These are phyloP conservation scores for Tolypocladium album DNA, from an alignment of 2,329 filamentous ascomycete species.

Conservation along the genomic window DNA sequence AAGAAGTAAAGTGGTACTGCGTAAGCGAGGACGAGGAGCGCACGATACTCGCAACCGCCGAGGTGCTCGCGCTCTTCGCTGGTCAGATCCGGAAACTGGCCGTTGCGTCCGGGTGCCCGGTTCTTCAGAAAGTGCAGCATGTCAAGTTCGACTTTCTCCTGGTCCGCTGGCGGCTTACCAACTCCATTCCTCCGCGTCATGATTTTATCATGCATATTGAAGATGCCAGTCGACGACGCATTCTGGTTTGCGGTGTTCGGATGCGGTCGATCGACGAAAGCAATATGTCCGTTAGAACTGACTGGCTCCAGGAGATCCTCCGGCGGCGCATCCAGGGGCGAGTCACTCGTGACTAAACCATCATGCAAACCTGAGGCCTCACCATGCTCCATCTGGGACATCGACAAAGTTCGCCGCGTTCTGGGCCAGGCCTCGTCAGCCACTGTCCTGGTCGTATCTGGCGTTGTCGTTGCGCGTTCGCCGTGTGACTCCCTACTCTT, in stretches of 20 bases:
- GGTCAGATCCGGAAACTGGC: neutral
- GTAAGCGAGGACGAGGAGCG: neutral
- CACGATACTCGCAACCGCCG: neutral
- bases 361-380: neutral
- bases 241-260: neutral
- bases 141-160: neutral
- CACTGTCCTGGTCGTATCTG: neutral
- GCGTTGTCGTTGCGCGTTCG: neutral
- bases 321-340: neutral
- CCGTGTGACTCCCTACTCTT: neutral
- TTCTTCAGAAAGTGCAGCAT: neutral
- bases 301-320: neutral
- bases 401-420: neutral
- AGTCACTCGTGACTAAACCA: neutral
- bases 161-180: neutral
- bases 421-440: neutral
- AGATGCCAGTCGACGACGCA: neutral
- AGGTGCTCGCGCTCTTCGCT: neutral
- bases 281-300: neutral
- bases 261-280: neutral
- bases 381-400: neutral
- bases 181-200: neutral
- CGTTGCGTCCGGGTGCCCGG: neutral
- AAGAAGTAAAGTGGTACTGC: neutral
- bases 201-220: neutral